These are phyloP conservation scores for Piromyces sp. DNA, from an alignment of 192 early-diverging fungal genomes.

Conservation along the genomic window DNA sequence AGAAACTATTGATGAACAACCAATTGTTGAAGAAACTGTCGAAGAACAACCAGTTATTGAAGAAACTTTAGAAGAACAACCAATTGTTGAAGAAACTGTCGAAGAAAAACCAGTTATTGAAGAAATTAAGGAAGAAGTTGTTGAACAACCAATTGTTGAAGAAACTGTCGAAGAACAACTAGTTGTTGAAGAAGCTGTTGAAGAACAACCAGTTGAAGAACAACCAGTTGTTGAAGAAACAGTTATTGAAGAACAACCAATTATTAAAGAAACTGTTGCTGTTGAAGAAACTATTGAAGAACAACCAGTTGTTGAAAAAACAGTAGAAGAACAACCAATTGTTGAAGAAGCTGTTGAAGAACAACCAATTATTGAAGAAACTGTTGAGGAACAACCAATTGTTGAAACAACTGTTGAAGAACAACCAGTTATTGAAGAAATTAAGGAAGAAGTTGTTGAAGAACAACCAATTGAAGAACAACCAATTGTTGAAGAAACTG, in stretches of 20 bases:
- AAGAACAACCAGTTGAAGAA: not conserved
- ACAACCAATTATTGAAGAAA: not conserved
- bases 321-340: not conserved
- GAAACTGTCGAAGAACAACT: no score
- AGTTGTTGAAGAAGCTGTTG: not conserved
- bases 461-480: not conserved
- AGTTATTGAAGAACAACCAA: not conserved
- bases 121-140: not conserved
- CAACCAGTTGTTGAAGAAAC: not conserved
- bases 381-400: not conserved
- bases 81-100: not conserved
- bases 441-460: no score
- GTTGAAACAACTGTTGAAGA: no score
- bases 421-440: no score
- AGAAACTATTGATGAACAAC: not conserved
- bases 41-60: not conserved
- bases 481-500: not conserved
- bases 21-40: not conserved
- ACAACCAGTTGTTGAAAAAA: not conserved
- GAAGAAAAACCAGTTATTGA: not conserved
- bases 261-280: not conserved
- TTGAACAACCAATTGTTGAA: not conserved
- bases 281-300: not conserved
- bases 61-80: not conserved
- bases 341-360: not conserved